Conservation (phyloP, 352 stramenopile genomes). For the Globisporangium alternatum region DNA sequence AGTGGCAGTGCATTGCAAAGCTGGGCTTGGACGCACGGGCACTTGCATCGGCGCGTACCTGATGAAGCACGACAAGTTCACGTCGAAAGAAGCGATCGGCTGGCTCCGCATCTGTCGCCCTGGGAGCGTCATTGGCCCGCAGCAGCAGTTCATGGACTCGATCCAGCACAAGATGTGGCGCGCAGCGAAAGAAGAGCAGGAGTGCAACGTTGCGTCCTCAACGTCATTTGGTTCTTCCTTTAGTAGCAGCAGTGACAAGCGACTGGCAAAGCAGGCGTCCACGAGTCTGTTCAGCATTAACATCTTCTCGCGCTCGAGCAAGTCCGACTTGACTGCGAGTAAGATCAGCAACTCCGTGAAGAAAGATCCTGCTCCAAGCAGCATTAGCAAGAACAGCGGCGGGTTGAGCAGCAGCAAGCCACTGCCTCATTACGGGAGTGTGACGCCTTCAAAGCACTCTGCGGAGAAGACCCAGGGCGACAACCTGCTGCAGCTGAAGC, state of each 20-base stretch:
- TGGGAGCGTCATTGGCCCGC: constrained; percentile 95
- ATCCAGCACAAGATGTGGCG: constrained; percentile 89
- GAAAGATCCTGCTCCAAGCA: background rate
- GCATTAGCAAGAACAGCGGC: background rate
- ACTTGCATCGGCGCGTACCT: constrained; percentile 98
- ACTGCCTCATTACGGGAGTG: background rate
- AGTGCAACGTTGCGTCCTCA: background rate
- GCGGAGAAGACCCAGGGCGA: constrained; percentile 13
- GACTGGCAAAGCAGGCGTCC: constrained; percentile 5
- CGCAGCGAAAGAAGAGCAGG: constrained; percentile 6
- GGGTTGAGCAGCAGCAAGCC: background rate
- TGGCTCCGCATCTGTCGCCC: constrained; percentile 96
- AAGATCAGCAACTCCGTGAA: background rate
- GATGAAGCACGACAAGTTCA: constrained; percentile 98
- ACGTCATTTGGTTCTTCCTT: too few relatives aligned
- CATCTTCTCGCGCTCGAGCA: constrained; percentile 16
- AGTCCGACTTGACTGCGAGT: background rate
- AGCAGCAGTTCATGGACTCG: constrained; percentile 96
- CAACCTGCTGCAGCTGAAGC: constrained; percentile 16
- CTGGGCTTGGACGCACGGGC: constrained; percentile 94
- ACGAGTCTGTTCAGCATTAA: constrained; percentile 18
- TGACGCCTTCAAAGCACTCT: background rate
- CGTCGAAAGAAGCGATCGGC: constrained; percentile 93
- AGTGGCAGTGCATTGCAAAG: constrained; percentile 99
- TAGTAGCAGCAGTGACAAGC: constrained; percentile 4